Evolutionary conservation across 1,284 basidiomycete genomes (phyloP).

Genomic region (Cystobasidiaceae sp.): DNA sequence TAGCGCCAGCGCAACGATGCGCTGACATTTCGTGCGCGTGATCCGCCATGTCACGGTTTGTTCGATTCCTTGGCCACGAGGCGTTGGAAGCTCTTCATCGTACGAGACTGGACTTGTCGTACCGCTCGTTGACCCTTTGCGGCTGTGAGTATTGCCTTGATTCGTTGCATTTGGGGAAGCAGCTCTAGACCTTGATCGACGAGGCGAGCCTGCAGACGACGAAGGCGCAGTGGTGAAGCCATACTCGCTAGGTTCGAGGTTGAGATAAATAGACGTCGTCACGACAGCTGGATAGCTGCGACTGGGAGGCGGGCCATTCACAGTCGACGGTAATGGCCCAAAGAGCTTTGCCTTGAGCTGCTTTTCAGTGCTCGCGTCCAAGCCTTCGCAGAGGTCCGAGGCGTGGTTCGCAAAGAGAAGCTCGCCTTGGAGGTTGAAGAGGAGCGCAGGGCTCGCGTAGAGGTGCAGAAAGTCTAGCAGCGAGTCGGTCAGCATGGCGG

Average conservation of each 20-base stretch:
- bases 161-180: no score
- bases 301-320: no score
- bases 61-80: neutral
- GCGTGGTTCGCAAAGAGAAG: slow-evolving; percentile 18
- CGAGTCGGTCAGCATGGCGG: slow-evolving; percentile 19
- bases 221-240: no score
- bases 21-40: neutral
- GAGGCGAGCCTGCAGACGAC: no score
- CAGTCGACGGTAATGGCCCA: no score
- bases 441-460: slow-evolving; percentile 12
- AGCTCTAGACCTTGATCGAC: no score
- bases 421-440: slow-evolving; percentile 21
- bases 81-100: slow-evolving; percentile 9
- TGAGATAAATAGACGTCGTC: no score
- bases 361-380: neutral
- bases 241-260: no score
- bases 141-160: neutral
- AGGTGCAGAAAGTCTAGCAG: slow-evolving; percentile 30
- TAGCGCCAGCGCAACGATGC: slow-evolving; percentile 14
- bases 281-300: no score
- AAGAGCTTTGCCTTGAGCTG: slow-evolving; percentile 7
- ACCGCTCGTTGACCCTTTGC: neutral
- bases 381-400: slow-evolving; percentile 1
- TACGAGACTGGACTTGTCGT: neutral
- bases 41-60: slow-evolving; percentile 12